phyloP scores from a whole-genome alignment of 768 basidiomycete species.

The Cystobasidium tubakii region DNA sequence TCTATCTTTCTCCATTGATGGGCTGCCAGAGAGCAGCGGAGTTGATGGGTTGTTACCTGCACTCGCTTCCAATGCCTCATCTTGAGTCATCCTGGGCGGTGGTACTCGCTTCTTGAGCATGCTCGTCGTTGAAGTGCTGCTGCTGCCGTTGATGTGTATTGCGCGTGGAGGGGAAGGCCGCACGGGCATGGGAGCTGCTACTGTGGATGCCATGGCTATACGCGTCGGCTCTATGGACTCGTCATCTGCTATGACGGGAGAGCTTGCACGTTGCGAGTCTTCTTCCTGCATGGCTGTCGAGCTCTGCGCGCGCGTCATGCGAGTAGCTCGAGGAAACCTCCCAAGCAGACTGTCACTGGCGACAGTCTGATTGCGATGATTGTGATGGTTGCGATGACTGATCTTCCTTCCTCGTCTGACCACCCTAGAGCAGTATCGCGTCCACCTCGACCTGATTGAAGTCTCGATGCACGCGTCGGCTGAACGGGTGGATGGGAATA shows the following conservation, averaged over 20 bases:
- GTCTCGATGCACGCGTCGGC: too few species aligned
- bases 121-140: too few species aligned
- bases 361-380: too few species aligned
- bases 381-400: too few species aligned
- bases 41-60: background rate
- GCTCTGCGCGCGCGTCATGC: too few species aligned
- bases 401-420: too few species aligned
- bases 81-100: background rate
- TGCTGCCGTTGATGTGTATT: background rate
- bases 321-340: too few species aligned
- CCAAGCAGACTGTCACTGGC: too few species aligned
- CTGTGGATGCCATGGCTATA: background rate
- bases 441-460: too few species aligned
- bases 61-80: background rate
- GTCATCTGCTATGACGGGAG: background rate
- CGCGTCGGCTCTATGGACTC: background rate
- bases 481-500: too few species aligned
- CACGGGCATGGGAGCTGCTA: background rate
- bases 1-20: conserved; percentile 5
- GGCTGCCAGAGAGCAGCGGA: background rate
- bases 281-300: background rate
- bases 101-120: background rate
- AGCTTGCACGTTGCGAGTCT: background rate
- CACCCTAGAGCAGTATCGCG: too few species aligned
- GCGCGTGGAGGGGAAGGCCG: background rate